Evolutionary conservation across 1,139 yeast genomes (phyloP), one percentile per base, ranked within the genome.

Genomic region (Scheffersomyces insectosa): DNA sequence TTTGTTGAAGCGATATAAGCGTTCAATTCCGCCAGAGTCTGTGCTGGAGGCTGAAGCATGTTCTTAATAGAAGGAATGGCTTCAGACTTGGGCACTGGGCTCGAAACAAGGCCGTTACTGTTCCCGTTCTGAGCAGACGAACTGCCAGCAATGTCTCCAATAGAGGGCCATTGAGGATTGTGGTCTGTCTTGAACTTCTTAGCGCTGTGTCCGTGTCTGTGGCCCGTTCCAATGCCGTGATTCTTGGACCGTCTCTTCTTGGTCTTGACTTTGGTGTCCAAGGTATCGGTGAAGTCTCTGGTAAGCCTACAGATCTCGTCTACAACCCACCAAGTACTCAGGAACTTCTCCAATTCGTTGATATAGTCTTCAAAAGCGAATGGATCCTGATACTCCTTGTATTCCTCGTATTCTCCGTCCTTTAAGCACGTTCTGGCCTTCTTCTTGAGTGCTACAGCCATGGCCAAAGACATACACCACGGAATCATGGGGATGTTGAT

Each of bases 321-420:
- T 11, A 65, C 65, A 25, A 63, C 55, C 60, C 62, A 60, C 66
- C 68, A 65, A n/a, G 57, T 53, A 5, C 48, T 42, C 6, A 59
- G 42, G 47, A 58, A 62, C 33, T 55, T 50, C 16, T 61, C 60
- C 33, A 65, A 50, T 27, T 50, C 56, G 3, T 15, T 33, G 38
- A 66, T 48, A 42, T 54, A 60, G 27, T 55, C 60, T 34, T 57
- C 58, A 33, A 59, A 46, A 16, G 48, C 49, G 30, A 44, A 50
- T 10, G 16, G 28, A 12, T 32, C 37, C 28, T 38, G 40, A 3
- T 36, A 39, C 12, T 35, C 36, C n/a, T 29, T 40, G 15, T 23
- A 28, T 23, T 39, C 45, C 4, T 28, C 36, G 12, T 36, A 32
- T 5, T 39, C 41, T 14, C 40, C 45, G 16, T 35, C 41, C 9